Evolutionary conservation across 768 basidiomycete species (phyloP), one percentile per base, ranked within the genome.

Genomic region (Inosperma sp.): DNA sequence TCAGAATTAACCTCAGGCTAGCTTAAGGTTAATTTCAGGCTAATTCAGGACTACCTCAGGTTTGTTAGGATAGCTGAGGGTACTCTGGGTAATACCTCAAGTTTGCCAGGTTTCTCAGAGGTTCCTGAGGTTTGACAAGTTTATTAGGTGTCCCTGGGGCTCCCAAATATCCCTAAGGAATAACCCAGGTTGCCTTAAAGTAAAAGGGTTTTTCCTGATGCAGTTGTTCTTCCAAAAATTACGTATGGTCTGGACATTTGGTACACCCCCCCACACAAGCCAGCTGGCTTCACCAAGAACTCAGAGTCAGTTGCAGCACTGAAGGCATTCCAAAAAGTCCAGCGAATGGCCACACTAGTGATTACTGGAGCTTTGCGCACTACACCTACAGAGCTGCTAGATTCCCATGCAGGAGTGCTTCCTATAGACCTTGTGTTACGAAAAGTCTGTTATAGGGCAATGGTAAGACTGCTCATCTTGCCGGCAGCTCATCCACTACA

Each of bases 341-440:
- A 48, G 19, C 10, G 46, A 17, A 48, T 48, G 19, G 46, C 46
- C 3, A 35, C 46, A 8, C 46, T 31, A 3, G 26, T 29, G 12
- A 51, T 51, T 19, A 51, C 49, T 3, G 49, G 49, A 7, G 39
- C 14, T 4, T 8, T 42, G 5, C 7, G 23, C 5, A 42, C 39
- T 3, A 30, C 49, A 17, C 39, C 49, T 4, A 51, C 23, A 3
- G 49, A 51, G 6, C 26, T 42, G 8, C 39, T 51, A 14, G 49
- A 51, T 27, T 26, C 49, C 3, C 49, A 51, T 25, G 37, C 49
- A 4, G 49, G 49, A 7, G 14, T 43, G 2, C 49, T 51, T 19
- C 52, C 52, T 19, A 12, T 49, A n/a, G 39, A 53, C 3, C 45
- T 48, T 9, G 29, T 3, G 7, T 33, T 53, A 8, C 10, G 22